These are phyloP conservation scores for Malus asiatica DNA, from an alignment of 306 rosid species.

Conservation along the genomic window DNA sequence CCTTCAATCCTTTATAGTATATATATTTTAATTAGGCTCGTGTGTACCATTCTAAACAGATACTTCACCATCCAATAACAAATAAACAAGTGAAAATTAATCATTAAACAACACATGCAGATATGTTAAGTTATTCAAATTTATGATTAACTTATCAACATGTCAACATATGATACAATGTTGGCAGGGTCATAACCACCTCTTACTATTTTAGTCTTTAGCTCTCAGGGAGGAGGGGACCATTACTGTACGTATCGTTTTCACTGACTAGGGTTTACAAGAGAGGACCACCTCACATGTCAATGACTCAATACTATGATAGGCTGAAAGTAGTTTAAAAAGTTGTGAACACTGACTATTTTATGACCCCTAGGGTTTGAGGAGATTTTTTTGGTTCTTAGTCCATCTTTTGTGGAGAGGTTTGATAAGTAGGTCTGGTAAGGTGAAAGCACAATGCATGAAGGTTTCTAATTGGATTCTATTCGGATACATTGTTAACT, in stretches of 20 bases:
- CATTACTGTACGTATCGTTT: neutral
- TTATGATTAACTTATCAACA: neutral
- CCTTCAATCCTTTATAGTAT: neutral
- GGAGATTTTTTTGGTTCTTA: neutral
- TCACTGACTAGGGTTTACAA: neutral
- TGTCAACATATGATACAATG: neutral
- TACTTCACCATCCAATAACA: conserved; percentile 9
- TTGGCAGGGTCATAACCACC: neutral
- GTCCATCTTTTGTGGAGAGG: neutral
- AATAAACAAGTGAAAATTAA: neutral
- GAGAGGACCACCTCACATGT: neutral
- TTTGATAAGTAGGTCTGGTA: neutral
- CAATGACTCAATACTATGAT: neutral
- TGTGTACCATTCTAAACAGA: neutral
- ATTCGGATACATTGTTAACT: neutral
- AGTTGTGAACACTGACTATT: neutral
- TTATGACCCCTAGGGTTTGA: neutral
- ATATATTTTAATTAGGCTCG: neutral
- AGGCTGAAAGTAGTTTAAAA: neutral
- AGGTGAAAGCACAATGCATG: neutral
- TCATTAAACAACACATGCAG: conserved; percentile 3
- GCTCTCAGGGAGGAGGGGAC: neutral
- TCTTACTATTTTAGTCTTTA: neutral
- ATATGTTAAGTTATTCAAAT: no score
- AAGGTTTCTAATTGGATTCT: neutral